A percentile compares a stretch with the other conserved stretches of the same genome.
phyloP scores from a whole-genome alignment of 495 filamentous ascomycete species.

The Xylaria venustula region DNA sequence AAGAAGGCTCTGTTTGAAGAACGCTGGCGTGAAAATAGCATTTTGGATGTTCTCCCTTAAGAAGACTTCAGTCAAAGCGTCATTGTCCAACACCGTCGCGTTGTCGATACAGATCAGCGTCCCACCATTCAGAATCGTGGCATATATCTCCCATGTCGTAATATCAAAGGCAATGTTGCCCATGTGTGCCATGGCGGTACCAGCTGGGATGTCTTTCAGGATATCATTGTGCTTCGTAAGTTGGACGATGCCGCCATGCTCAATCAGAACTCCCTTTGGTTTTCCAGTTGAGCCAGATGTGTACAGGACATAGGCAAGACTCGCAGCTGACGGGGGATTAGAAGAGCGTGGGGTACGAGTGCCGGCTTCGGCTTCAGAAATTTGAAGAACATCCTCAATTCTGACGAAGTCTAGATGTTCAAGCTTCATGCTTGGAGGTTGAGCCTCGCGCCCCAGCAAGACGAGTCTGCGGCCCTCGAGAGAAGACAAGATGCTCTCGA shows the following conservation, averaged over 20 bases:
- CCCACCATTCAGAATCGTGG: constrained; percentile 26
- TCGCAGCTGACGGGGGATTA: background rate
- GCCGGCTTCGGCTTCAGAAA: background rate
- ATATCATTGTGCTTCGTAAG: background rate
- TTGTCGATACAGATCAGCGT: constrained; percentile 13
- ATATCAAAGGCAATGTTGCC: constrained; percentile 29
- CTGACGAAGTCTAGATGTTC: background rate
- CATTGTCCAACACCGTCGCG: constrained; percentile 1
- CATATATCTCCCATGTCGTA: constrained; percentile 21
- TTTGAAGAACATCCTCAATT: background rate
- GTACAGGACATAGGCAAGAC: constrained; percentile 20
- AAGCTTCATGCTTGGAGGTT: background rate
- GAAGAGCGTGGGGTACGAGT: background rate
- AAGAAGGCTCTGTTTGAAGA: background rate
- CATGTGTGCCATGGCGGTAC: constrained; percentile 9
- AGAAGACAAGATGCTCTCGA: constrained; percentile 1
- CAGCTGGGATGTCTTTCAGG: background rate
- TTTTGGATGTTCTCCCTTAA: background rate
- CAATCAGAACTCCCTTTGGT: constrained; percentile 39
- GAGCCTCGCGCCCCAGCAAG: background rate
- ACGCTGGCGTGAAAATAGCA: background rate
- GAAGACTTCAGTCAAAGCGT: background rate
- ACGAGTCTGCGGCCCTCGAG: background rate
- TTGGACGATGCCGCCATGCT: constrained; percentile 27
- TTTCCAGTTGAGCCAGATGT: constrained; percentile 43